Conservation (phyloP, 495 filamentous ascomycete genomes). For the Wilcoxina mikolae region DNA sequence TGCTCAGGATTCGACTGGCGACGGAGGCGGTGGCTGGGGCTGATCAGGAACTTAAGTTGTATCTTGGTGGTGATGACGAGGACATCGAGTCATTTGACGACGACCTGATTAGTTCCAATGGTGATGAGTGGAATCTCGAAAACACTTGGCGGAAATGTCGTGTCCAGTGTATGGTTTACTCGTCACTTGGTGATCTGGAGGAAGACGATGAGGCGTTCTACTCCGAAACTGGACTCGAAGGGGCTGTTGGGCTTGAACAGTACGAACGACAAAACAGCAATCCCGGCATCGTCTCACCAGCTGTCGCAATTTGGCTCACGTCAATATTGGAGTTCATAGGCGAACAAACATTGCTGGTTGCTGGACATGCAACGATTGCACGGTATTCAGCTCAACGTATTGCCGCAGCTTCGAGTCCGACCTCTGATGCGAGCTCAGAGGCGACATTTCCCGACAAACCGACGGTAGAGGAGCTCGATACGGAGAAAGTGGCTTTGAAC, state of each 20-base stretch:
- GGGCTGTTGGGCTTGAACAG: conserved; percentile 19
- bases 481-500: conserved; percentile 84
- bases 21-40: conserved; percentile 74
- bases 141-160: conserved; percentile 82
- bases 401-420: conserved; percentile 26
- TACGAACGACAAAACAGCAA: conserved; percentile 26
- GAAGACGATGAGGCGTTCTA: conserved; percentile 71
- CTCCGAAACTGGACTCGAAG: conserved; percentile 20
- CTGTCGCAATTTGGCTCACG: conserved; percentile 89
- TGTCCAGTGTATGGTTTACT: conserved; percentile 94
- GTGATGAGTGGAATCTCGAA: conserved; percentile 65
- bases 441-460: conserved; percentile 38
- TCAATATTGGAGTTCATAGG: conserved; percentile 89
- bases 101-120: conserved; percentile 43
- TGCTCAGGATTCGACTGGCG: conserved; percentile 76
- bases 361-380: conserved; percentile 75
- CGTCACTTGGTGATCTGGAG: conserved; percentile 88
- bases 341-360: conserved; percentile 71
- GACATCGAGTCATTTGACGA: conserved; percentile 75
- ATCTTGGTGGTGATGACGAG: conserved; percentile 58
- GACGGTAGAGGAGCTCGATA: conserved; percentile 76
- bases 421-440: background rate
- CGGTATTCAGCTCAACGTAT: conserved; percentile 43
- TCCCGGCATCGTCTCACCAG: conserved; percentile 63
- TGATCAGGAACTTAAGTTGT: conserved; percentile 80